Conservation (phyloP, 768 basidiomycete genomes). For the Omphalotus guepiniiformis region DNA sequence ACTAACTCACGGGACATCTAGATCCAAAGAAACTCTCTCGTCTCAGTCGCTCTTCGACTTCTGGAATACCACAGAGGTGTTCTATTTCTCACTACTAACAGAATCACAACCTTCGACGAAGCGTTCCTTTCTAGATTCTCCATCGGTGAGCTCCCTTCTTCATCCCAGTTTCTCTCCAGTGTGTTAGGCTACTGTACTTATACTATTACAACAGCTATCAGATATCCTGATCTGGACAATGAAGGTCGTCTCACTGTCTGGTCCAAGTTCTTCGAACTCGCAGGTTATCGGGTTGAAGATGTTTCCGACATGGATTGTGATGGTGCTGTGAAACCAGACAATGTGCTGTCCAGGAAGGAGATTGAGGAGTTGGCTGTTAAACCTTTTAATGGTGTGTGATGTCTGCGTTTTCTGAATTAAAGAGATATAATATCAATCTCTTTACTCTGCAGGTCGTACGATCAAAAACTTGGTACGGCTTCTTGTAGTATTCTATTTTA, state of each 20-base stretch:
- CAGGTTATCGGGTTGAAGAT: slow-evolving; percentile 7
- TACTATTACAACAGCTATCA: slow-evolving; percentile 17
- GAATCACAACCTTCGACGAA: slow-evolving; percentile 31
- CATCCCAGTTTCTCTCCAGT: background rate
- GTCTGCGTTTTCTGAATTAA: background rate
- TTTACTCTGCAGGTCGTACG: slow-evolving; percentile 14
- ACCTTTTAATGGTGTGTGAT: slow-evolving; percentile 21
- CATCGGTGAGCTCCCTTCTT: slow-evolving; percentile 20
- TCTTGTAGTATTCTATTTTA: background rate
- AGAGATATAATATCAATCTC: background rate
- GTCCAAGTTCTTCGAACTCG: slow-evolving; percentile 22
- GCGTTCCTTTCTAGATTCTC: slow-evolving; percentile 36
- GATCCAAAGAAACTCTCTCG: slow-evolving; percentile 22
- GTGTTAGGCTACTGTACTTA: background rate
- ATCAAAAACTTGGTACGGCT: slow-evolving; percentile 26
- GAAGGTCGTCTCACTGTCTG: slow-evolving; percentile 18
- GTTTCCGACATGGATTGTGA: too few species aligned
- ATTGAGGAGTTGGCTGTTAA: slow-evolving; percentile 20
- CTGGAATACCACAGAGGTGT: slow-evolving; percentile 33
- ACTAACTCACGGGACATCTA: background rate
- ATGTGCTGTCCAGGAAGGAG: slow-evolving; percentile 12
- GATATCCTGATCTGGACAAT: slow-evolving; percentile 21
- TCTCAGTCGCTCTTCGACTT: slow-evolving; percentile 24
- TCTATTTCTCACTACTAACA: slow-evolving; percentile 36
- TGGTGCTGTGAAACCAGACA: slow-evolving; percentile 8